phyloP scores from a whole-genome alignment of 176 grass and related monocot genomes.

The Avena insularis region DNA sequence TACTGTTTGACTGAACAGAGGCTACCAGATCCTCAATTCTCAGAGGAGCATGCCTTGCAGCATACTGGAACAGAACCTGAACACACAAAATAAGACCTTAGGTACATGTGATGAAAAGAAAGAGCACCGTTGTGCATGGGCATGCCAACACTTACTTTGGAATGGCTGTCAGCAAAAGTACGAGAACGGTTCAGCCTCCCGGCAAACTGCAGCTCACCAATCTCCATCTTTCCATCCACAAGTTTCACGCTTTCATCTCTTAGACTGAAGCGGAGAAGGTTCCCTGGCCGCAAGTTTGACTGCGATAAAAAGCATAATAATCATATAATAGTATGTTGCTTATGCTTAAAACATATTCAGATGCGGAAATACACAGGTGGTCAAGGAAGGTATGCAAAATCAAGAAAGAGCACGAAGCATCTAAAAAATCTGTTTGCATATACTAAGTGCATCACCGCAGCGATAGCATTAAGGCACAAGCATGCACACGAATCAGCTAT shows the following conservation, averaged over 20 bases:
- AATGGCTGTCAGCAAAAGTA: constrained; percentile 86
- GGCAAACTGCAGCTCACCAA: constrained; percentile 68
- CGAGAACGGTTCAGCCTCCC: constrained; percentile 72
- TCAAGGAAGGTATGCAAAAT: constrained; percentile 6
- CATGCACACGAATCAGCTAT: not conserved
- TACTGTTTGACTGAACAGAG: constrained; percentile 61
- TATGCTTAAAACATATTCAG: constrained; percentile 23
- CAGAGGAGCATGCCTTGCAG: constrained; percentile 75
- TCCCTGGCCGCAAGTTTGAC: constrained; percentile 69
- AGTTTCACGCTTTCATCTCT: constrained; percentile 88
- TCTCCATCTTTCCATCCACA: constrained; percentile 79
- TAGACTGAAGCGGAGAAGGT: constrained; percentile 75
- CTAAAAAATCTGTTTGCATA: not conserved
- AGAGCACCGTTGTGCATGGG: constrained; percentile 11
- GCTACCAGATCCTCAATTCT: constrained; percentile 81
- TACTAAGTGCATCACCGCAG: not conserved
- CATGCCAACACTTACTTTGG: constrained; percentile 68
- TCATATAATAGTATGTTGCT: not conserved
- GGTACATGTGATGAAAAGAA: constrained; percentile 4
- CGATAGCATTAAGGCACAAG: not conserved
- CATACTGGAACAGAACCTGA: constrained; percentile 95
- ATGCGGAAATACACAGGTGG: not conserved
- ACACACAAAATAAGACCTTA: constrained; percentile 18
- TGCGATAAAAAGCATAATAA: constrained; percentile 41
- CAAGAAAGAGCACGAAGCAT: not conserved